Base-by-base conservation (phyloP, 176 grass and related monocot genomes). In the Eragrostis curvula region DNA sequence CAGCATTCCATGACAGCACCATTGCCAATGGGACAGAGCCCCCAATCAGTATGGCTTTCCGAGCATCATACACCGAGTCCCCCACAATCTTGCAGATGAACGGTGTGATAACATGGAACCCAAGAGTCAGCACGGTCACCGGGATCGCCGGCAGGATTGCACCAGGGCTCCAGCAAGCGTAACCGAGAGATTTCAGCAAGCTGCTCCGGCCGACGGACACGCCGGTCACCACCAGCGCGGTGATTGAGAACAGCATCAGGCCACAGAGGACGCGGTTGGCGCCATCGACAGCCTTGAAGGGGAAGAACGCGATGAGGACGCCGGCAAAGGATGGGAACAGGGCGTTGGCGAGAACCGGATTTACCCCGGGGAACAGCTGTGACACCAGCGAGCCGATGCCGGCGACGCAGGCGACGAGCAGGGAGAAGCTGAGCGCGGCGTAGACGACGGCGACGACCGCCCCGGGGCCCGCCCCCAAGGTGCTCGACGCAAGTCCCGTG, bases 31-130 rank as follows among this genome's bases (percentile, higher is more conserved):
- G 94, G 46, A 97, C 85, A 71, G 83, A 70, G 5, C 94, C 89
- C 8, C 94, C 92, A 5, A 94, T 75, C 1, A 94, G 83, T 42
- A 97, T 97, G 9, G 94, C 94, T 59, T 65, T 90, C 24, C 87
- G 78, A 18, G 87, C 92, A 85, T 94, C 92, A 12, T 90, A 87
- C 66, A 89, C 87, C 0, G 92, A 94, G 52, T 90, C 89, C 39
- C 92, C 94, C 2, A 86, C 94, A 74, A 97, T 92, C 82, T 88
- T 97, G 84, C 92, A 97, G 53, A 94, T 86, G 73, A 97, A 94
- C 1, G 91, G 94, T 27, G 91, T 94, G 84, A 97, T 94, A 6
- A 94, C 91, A 42, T 94, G 94, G 71, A 97, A 97, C 1, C 94
- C 92, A 0, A 94, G 78, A 3, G 94, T 97, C 23, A 94, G 84